Percentiles rank a stretch among this genome's conserved stretches.
phyloP scores from a whole-genome alignment of 2,329 filamentous ascomycete species.

The Byssoonygena ceratinophila region DNA sequence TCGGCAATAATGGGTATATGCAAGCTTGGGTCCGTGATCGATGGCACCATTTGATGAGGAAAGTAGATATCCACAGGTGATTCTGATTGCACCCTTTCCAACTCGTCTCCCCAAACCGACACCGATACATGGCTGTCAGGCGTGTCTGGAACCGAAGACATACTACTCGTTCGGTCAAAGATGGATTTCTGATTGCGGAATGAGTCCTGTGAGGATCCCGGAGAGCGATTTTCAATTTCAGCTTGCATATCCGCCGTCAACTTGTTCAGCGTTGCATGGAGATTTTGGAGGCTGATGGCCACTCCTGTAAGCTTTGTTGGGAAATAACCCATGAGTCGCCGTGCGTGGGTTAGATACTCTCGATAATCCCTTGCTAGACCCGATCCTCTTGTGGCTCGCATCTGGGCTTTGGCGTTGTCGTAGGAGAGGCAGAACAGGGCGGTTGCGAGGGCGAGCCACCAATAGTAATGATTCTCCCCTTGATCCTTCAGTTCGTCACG shows the following conservation, averaged over 20 bases:
- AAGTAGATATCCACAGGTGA: constrained; percentile 16
- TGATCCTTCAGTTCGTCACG: constrained; percentile 36
- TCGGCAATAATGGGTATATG: constrained; percentile 11
- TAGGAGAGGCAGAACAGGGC: constrained; percentile 36
- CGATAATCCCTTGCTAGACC: constrained; percentile 39
- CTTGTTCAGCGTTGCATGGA: constrained; percentile 28
- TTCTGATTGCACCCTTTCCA: constrained; percentile 12
- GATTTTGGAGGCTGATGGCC: constrained; percentile 26
- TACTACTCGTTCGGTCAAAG: constrained; percentile 39
- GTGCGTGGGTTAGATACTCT: constrained; percentile 40
- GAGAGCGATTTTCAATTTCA: constrained; percentile 36
- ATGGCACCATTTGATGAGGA: constrained; percentile 8
- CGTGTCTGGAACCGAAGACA: constrained; percentile 34
- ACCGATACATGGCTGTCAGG: constrained; percentile 20
- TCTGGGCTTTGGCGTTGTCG: constrained; percentile 32
- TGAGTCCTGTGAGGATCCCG: constrained; percentile 31
- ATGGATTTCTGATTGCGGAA: constrained; percentile 34
- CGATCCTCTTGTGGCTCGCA: constrained; percentile 28
- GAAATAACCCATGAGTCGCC: constrained; percentile 32
- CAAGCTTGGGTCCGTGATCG: background rate
- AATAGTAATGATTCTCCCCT: constrained; percentile 31
- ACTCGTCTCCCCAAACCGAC: constrained; percentile 19
- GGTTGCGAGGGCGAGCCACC: constrained; percentile 36
- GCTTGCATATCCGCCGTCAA: constrained; percentile 30
- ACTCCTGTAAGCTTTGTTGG: constrained; percentile 26